A percentile compares a stretch with the other conserved stretches of the same genome.
phyloP scores from a whole-genome alignment of 2,329 filamentous ascomycete species.

The Coniella lustricola region DNA sequence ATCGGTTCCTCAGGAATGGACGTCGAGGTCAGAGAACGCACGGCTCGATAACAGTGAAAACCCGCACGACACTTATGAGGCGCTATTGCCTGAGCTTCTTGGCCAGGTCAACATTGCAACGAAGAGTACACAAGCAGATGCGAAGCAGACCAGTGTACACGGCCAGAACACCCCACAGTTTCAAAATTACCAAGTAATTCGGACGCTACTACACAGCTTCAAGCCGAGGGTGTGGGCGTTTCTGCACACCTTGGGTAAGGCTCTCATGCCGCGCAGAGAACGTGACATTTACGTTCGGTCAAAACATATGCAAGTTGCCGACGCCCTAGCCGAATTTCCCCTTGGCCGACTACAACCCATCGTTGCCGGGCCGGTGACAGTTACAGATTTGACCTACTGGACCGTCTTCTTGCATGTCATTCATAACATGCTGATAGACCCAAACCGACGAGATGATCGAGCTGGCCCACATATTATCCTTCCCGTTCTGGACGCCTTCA shows the following conservation, averaged over 20 bases:
- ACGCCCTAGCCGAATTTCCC: conserved; percentile 64
- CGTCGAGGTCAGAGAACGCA: conserved; percentile 26
- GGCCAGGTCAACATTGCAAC: conserved; percentile 3
- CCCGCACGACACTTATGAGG: conserved; percentile 4
- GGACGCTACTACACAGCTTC: conserved; percentile 70
- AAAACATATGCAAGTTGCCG: conserved; percentile 49
- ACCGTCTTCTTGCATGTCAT: conserved; percentile 73
- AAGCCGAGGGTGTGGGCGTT: conserved; percentile 76
- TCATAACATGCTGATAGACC: conserved; percentile 72
- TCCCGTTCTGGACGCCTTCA: conserved; percentile 80
- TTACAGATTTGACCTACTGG: conserved; percentile 67
- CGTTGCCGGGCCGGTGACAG: conserved; percentile 40
- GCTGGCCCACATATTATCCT: conserved; percentile 53
- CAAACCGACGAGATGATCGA: conserved; percentile 38
- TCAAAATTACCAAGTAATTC: conserved; percentile 71
- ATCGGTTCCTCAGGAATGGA: conserved; percentile 65
- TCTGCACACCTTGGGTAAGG: conserved; percentile 78
- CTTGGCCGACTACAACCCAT: conserved; percentile 56
- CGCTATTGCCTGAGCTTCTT: conserved; percentile 8
- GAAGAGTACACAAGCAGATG: conserved; percentile 4
- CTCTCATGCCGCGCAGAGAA: conserved; percentile 67
- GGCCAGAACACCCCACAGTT: conserved; percentile 33
- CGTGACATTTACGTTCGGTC: conserved; percentile 54
- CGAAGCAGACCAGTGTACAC: conserved; percentile 14
- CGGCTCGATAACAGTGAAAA: conserved; percentile 11